These are phyloP conservation scores for Cairneyella variabilis DNA, from an alignment of 495 filamentous ascomycete genomes.

Conservation along the genomic window DNA sequence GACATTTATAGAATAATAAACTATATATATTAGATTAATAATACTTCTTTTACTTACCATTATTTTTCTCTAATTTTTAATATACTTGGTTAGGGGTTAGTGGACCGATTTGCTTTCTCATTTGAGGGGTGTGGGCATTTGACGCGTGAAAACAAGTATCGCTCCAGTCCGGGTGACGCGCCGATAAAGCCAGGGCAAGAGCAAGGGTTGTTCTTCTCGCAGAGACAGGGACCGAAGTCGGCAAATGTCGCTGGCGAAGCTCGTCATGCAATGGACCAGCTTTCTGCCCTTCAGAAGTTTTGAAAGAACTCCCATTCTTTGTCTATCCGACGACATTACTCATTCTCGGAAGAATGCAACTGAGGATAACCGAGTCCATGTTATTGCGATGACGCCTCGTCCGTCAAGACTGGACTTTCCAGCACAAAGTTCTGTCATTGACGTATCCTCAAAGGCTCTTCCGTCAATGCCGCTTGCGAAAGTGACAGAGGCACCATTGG, in stretches of 20 bases:
- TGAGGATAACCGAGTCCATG: not conserved
- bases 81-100: too few species aligned
- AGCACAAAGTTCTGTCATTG: not conserved
- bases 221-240: not conserved
- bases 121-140: too few species aligned
- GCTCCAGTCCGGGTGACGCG: not conserved
- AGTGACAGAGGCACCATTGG: constrained; percentile 7
- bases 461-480: constrained; percentile 2
- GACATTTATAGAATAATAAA: too few species aligned
- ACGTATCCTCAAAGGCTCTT: not conserved
- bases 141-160: not conserved
- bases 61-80: too few species aligned
- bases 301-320: not conserved
- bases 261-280: not conserved
- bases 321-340: not conserved
- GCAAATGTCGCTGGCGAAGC: not conserved
- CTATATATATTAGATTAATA: too few species aligned
- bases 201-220: too few species aligned
- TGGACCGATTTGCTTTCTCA: too few species aligned
- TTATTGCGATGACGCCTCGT: not conserved
- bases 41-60: too few species aligned
- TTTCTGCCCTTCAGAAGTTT: not conserved
- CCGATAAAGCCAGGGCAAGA: not conserved
- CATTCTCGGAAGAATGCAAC: not conserved
- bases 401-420: constrained; percentile 8